phyloP scores from a whole-genome alignment of 2,329 filamentous ascomycete species.

The Fusarium xyrophilum region DNA sequence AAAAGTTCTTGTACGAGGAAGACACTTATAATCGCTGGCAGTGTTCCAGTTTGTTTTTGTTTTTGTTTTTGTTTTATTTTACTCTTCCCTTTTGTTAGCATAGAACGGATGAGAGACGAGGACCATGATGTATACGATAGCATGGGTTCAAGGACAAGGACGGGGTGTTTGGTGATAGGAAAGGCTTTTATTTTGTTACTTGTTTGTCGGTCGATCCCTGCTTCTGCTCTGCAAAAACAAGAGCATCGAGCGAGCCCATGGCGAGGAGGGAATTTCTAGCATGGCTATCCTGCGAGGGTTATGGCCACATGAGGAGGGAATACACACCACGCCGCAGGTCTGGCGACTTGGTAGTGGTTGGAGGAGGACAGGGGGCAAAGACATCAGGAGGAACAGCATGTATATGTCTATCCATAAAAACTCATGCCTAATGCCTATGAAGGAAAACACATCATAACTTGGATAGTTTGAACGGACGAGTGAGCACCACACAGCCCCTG shows the following conservation, averaged over 20 bases:
- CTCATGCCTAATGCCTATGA: conserved; percentile 6
- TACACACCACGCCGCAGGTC: background rate
- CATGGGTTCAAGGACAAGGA: conserved; percentile 24
- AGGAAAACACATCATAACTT: background rate
- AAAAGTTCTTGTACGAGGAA: background rate
- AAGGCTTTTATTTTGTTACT: conserved; percentile 3
- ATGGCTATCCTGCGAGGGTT: background rate
- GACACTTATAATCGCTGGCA: conserved; percentile 4
- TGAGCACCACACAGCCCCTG: background rate
- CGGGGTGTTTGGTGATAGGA: conserved; percentile 18
- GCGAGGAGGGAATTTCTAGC: background rate
- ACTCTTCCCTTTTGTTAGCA: background rate
- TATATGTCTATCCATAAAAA: conserved; percentile 9
- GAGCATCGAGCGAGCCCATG: background rate
- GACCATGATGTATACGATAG: conserved; percentile 36
- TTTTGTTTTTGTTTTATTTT: background rate
- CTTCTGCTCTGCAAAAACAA: background rate
- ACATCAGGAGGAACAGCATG: conserved; percentile 1
- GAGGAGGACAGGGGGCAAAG: background rate
- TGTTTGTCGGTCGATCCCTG: background rate
- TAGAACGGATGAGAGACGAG: conserved; percentile 19
- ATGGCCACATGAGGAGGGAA: background rate
- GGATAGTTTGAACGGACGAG: background rate
- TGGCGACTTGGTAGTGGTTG: background rate
- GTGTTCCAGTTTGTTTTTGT: background rate